A percentile compares a stretch with the other conserved stretches of the same genome.
Conservation (phyloP, 768 basidiomycete genomes). For the Cytidiella melzeri region DNA sequence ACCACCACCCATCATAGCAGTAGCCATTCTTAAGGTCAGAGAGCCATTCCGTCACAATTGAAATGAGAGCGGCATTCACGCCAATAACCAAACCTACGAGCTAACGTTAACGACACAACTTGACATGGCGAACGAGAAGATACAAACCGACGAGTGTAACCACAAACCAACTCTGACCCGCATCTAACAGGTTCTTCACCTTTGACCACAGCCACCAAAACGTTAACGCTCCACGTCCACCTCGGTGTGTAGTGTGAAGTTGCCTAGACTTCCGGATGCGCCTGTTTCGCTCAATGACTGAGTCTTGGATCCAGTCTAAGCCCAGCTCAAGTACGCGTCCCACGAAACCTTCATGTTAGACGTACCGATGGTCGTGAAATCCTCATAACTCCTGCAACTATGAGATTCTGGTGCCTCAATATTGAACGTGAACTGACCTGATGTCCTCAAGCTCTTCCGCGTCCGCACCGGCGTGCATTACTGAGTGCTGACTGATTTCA, state of each 20-base stretch:
- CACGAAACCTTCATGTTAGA: constrained; percentile 12
- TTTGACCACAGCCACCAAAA: constrained; percentile 57
- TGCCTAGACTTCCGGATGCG: constrained; percentile 58
- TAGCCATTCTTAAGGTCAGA: constrained; percentile 98
- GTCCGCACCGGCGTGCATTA: constrained; percentile 8
- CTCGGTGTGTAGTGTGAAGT: constrained; percentile 35
- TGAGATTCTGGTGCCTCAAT: neutral
- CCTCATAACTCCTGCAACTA: constrained; percentile 74
- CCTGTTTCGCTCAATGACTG: constrained; percentile 79
- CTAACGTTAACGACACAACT: neutral
- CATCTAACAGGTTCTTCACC: constrained; percentile 50
- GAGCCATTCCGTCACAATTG: constrained; percentile 94
- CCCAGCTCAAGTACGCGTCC: constrained; percentile 4
- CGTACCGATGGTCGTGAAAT: constrained; percentile 91
- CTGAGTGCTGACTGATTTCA: neutral
- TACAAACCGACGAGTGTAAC: constrained; percentile 82
- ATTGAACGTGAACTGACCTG: constrained; percentile 22
- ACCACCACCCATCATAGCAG: constrained; percentile 96
- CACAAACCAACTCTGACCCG: constrained; percentile 90
- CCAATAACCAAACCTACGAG: constrained; percentile 79
- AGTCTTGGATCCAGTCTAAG: constrained; percentile 96
- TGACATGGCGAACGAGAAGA: neutral
- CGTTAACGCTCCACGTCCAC: constrained; percentile 45
- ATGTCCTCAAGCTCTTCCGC: constrained; percentile 20
- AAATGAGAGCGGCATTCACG: constrained; percentile 89